phyloP scores from a whole-genome alignment of 371 early-diverging fungal species.

The Syncephalis plumigaleata region DNA sequence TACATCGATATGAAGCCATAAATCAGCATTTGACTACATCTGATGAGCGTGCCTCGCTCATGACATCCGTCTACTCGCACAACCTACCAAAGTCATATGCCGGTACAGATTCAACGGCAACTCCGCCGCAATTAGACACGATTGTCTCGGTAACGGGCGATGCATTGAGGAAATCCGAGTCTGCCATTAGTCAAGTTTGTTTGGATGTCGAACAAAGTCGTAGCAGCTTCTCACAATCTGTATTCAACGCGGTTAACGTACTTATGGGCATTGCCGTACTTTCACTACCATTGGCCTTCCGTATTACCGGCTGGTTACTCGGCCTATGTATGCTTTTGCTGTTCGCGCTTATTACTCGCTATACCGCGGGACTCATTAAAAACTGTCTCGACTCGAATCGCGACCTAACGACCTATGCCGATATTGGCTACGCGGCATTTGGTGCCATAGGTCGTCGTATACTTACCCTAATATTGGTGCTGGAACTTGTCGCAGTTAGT shows the following conservation, averaged over 20 bases:
- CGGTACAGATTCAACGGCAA: no score
- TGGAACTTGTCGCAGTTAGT: slow-evolving; percentile 44
- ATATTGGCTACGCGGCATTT: slow-evolving; percentile 47
- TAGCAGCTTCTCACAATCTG: slow-evolving; percentile 19
- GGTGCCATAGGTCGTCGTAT: slow-evolving; percentile 31
- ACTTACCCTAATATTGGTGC: slow-evolving; percentile 30
- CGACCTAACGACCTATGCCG: slow-evolving; percentile 34
- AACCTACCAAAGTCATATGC: no score
- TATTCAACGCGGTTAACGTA: slow-evolving; percentile 37
- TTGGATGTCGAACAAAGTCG: neutral
- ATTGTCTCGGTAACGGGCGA: no score
- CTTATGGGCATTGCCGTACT: slow-evolving; percentile 38
- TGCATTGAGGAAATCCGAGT: no score
- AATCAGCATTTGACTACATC: no score
- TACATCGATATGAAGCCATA: no score
- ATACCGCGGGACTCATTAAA: slow-evolving; percentile 43
- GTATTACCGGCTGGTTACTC: slow-evolving; percentile 39
- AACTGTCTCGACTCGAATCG: slow-evolving; percentile 31
- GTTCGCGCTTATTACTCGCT: slow-evolving; percentile 31
- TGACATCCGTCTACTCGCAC: no score
- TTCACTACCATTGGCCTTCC: slow-evolving; percentile 38
- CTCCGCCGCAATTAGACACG: no score
- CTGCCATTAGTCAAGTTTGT: no score
- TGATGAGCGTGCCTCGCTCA: no score
- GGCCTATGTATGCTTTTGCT: slow-evolving; percentile 33